A percentile compares a stretch with the other conserved stretches of the same genome.
Evolutionary conservation across 2,329 filamentous ascomycete genomes (phyloP).

Genomic region (Cercospora nicotianae): DNA sequence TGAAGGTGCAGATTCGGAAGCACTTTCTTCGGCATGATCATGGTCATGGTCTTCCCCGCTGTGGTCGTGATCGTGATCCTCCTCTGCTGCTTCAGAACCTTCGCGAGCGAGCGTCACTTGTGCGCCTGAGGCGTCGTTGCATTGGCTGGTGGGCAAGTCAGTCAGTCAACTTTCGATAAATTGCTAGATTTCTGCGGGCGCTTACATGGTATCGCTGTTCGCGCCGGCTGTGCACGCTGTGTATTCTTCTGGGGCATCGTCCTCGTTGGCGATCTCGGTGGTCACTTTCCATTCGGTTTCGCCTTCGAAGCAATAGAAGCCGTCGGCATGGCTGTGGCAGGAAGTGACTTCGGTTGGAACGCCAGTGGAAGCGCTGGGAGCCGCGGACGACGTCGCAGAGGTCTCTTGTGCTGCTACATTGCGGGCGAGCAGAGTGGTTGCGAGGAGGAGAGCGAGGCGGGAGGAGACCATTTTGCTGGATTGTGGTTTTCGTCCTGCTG

Average conservation of each 20-base stretch:
- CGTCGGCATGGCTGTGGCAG: conserved; percentile 11
- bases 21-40: background rate
- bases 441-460: background rate
- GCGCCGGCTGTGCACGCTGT: background rate
- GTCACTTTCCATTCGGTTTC: conserved; percentile 10
- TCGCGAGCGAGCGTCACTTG: conserved; percentile 7
- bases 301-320: conserved; percentile 13
- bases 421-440: background rate
- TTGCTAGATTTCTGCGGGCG: background rate
- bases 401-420: background rate
- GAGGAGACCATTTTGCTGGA: background rate
- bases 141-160: background rate
- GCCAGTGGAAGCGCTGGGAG: background rate
- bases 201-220: conserved; percentile 4
- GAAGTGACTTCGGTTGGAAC: conserved; percentile 7
- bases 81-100: conserved; percentile 1
- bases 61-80: conserved; percentile 3
- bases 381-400: background rate
- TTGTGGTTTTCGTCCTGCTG: background rate
- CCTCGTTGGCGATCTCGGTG: conserved; percentile 1
- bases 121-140: conserved; percentile 2
- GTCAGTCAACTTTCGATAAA: background rate
- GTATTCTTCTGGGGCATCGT: conserved; percentile 1
- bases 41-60: background rate
- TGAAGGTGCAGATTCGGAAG: background rate